Evolutionary conservation across 108 stramenopile genomes (phyloP).

Genomic region (Pseudonitzschia multistriata): DNA sequence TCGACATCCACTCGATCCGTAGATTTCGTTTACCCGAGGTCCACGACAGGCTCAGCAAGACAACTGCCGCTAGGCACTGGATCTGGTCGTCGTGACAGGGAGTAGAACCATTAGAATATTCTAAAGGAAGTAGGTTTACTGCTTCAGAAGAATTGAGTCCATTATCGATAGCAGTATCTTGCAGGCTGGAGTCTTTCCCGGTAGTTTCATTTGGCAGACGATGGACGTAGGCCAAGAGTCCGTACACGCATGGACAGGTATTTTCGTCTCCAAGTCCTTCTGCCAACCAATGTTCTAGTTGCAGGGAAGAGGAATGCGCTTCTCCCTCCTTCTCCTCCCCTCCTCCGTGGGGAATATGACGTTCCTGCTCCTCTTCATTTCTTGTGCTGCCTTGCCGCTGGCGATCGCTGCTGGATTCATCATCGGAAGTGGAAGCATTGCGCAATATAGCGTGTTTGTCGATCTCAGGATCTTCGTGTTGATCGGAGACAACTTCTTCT

Average conservation of each 20-base stretch:
- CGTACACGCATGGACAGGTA: slow-evolving; percentile 31
- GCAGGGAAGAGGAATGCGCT: slow-evolving; percentile 11
- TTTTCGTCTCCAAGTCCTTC: slow-evolving; percentile 50
- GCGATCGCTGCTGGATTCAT: too few species aligned
- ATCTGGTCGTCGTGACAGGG: background rate
- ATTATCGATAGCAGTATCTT: background rate
- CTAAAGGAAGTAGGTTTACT: background rate
- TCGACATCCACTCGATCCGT: slow-evolving; percentile 42
- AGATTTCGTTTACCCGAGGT: slow-evolving; percentile 16
- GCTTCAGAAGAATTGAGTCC: too few species aligned
- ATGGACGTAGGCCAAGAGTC: slow-evolving; percentile 35
- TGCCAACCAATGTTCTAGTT: slow-evolving; percentile 39
- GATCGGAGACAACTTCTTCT: background rate
- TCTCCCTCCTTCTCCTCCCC: slow-evolving; percentile 4
- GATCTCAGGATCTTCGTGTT: too few species aligned
- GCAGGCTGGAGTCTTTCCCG: background rate
- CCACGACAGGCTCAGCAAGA: slow-evolving; percentile 32
- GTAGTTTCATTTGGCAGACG: background rate
- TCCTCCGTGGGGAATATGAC: too few species aligned
- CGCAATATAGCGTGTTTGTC: too few species aligned
- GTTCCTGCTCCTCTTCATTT: too few species aligned
- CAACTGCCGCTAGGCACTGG: slow-evolving; percentile 26
- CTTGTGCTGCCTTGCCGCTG: too few species aligned
- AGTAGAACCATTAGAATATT: too few species aligned
- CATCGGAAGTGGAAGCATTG: too few species aligned